Conservation (phyloP, 345 rosid genomes). For the Acer yangbiense region DNA sequence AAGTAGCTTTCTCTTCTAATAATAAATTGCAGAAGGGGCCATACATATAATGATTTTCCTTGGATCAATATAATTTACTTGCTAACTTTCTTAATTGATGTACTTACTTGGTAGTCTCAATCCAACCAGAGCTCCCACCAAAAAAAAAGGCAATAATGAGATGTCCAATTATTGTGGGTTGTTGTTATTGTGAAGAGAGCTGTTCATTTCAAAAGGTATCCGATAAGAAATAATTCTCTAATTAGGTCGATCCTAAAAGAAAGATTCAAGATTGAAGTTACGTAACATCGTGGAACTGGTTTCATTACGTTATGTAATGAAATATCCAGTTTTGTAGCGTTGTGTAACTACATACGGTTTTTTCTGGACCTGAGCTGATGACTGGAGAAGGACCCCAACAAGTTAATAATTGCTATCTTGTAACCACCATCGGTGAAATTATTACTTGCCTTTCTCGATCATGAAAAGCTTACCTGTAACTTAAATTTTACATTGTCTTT, state of each 20-base stretch:
- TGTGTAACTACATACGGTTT: too few relatives aligned
- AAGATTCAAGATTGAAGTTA: too few relatives aligned
- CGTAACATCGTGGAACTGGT: too few relatives aligned
- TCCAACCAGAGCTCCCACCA: not conserved
- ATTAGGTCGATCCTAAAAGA: too few relatives aligned
- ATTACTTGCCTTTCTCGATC: not conserved
- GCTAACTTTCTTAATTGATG: not conserved
- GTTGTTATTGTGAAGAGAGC: not conserved
- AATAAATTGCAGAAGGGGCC: not conserved
- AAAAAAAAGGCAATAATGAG: constrained; percentile 21
- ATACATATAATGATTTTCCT: constrained; percentile 8
- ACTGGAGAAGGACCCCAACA: not conserved
- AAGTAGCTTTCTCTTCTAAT: constrained; percentile 18
- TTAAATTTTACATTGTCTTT: not conserved
- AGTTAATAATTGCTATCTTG: not conserved
- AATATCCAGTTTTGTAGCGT: too few relatives aligned
- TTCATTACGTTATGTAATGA: too few relatives aligned
- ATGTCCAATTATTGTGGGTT: constrained; percentile 15
- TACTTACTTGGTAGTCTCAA: constrained; percentile 10
- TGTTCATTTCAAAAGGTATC: not conserved
- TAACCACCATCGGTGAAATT: constrained; percentile 8
- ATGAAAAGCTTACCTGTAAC: not conserved
- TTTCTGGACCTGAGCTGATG: too few relatives aligned
- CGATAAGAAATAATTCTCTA: too few relatives aligned
- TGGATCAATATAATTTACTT: not conserved